Evolutionary conservation across 768 basidiomycete genomes (phyloP).

Genomic region (Collybiopsis confluens): DNA sequence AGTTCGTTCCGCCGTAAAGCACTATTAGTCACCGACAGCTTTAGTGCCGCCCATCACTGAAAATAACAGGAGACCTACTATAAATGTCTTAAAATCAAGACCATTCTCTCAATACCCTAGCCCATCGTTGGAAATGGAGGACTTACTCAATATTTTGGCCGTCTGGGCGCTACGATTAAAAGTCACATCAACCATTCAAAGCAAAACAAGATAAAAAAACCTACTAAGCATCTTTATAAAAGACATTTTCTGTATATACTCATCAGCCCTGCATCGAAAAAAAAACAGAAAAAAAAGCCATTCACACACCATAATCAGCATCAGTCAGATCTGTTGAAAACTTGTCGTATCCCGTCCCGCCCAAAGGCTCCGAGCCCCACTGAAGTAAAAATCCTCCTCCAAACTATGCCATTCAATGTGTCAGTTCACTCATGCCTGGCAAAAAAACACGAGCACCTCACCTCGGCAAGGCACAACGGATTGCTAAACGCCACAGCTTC

Average conservation of each 20-base stretch:
- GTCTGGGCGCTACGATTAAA: slow-evolving; percentile 33
- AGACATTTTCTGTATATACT: slow-evolving; percentile 37
- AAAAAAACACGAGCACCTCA: slow-evolving; percentile 13
- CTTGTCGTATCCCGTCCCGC: slow-evolving; percentile 50
- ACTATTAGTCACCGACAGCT: too few species aligned
- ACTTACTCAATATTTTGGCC: slow-evolving; percentile 46
- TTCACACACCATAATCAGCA: slow-evolving; percentile 34
- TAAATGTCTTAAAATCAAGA: slow-evolving; percentile 49
- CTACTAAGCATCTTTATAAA: slow-evolving; percentile 51
- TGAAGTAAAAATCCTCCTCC: slow-evolving; percentile 44
- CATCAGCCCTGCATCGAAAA: background rate
- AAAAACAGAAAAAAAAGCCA: background rate
- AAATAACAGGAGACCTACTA: slow-evolving; percentile 32
- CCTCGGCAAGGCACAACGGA: slow-evolving; percentile 50
- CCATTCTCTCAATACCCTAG: too few species aligned
- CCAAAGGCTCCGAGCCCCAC: slow-evolving; percentile 36
- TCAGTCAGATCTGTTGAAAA: slow-evolving; percentile 39
- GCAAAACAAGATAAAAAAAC: slow-evolving; percentile 8
- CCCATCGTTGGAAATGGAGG: too few species aligned
- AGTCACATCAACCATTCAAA: background rate
- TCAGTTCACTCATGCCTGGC: too few species aligned
- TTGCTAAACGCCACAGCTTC: slow-evolving; percentile 38
- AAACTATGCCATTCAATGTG: slow-evolving; percentile 32
- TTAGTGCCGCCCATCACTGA: too few species aligned
- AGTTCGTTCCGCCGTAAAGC: slow-evolving; percentile 63